Percentiles rank a stretch among this genome's conserved stretches.
These are phyloP conservation scores for Candida broadrunensis DNA, from an alignment of 805 yeast species.

Conservation along the genomic window DNA sequence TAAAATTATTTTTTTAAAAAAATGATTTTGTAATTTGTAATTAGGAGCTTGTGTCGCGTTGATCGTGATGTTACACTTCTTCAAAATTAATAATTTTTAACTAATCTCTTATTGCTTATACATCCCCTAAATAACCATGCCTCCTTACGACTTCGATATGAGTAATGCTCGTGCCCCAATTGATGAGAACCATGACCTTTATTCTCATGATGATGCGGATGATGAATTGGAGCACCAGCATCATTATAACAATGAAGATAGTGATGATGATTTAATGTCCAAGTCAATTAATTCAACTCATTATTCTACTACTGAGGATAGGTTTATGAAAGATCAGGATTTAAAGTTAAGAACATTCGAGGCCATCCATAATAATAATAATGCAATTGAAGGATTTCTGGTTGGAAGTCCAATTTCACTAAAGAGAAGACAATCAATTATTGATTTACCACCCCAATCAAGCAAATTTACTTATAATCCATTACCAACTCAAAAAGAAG, in stretches of 20 bases:
- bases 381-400: constrained; percentile 2
- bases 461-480: constrained; percentile 8
- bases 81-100: no score
- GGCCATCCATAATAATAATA: constrained; percentile 27
- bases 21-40: no score
- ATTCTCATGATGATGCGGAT: background rate
- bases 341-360: constrained; percentile 62
- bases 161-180: background rate
- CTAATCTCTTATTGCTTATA: no score
- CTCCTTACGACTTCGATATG: background rate
- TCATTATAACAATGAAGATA: constrained; percentile 8
- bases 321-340: constrained; percentile 60
- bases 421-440: constrained; percentile 35
- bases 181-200: background rate
- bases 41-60: no score
- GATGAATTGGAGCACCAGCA: constrained; percentile 5
- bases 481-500: constrained; percentile 9
- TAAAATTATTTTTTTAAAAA: no score
- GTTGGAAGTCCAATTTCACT: constrained; percentile 3
- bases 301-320: constrained; percentile 65
- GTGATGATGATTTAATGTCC: constrained; percentile 27
- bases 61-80: no score
- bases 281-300: constrained; percentile 46
- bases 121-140: background rate
- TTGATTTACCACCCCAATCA: constrained; percentile 31